phyloP scores from a whole-genome alignment of 78 protist genomes.

The Guillardia theta region DNA sequence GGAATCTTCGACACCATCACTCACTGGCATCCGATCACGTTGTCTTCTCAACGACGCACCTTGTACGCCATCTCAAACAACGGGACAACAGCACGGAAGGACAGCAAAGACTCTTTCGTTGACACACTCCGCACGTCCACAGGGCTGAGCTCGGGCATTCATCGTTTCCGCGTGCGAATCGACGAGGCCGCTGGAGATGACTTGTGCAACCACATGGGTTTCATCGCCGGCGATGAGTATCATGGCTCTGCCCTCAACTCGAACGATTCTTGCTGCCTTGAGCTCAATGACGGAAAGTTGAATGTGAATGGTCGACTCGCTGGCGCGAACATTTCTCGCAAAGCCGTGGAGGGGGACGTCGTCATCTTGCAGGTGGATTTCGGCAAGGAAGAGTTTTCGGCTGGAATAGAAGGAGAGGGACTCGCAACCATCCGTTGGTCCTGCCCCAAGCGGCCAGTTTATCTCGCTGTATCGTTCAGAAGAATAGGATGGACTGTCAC shows the following conservation, averaged over 20 bases:
- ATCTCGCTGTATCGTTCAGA: neutral
- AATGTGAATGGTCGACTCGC: neutral
- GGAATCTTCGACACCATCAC: no score
- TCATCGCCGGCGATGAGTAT: neutral
- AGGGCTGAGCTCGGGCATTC: neutral
- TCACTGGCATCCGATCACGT: no score
- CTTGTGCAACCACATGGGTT: slow-evolving; percentile 5
- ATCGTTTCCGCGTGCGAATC: neutral
- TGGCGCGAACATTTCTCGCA: neutral
- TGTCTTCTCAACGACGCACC: neutral
- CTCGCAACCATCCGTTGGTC: neutral
- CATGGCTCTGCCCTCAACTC: neutral
- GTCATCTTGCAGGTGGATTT: neutral
- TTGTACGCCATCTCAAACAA: neutral
- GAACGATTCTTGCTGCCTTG: neutral
- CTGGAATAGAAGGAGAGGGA: neutral
- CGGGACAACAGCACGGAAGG: neutral
- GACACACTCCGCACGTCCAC: neutral
- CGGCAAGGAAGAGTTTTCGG: neutral
- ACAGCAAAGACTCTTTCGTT: neutral
- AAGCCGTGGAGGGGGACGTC: neutral
- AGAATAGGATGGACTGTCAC: neutral
- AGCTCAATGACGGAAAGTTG: no score
- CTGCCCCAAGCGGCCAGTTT: neutral
- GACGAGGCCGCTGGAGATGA: neutral